Percentiles rank a stretch among this genome's conserved stretches.
phyloP scores from a whole-genome alignment of 2,329 filamentous ascomycete genomes.

The Fusarium pseudograminearum region DNA sequence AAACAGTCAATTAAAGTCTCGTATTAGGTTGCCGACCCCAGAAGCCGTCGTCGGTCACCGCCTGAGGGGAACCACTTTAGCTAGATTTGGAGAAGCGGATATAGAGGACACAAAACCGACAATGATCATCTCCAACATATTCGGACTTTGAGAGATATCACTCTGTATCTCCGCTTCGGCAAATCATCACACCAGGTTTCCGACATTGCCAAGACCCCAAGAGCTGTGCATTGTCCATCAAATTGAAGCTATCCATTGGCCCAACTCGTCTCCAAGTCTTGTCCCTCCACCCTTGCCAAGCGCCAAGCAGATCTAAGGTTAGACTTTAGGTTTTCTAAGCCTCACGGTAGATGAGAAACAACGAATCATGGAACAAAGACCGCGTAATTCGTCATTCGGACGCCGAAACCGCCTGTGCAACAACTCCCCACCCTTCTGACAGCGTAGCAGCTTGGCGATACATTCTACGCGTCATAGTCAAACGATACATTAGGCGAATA shows the following conservation, averaged over 20 bases:
- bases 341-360: not conserved
- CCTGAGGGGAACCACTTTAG: not conserved
- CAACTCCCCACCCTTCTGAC: slow-evolving; percentile 1
- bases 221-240: not conserved
- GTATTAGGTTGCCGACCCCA: not conserved
- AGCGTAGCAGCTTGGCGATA: slow-evolving; percentile 16
- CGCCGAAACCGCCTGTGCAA: slow-evolving; percentile 10
- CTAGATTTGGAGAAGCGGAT: not conserved
- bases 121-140: not conserved
- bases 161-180: slow-evolving; percentile 23
- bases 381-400: slow-evolving; percentile 26
- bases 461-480: slow-evolving; percentile 27
- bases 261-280: not conserved
- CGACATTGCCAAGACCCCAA: slow-evolving; percentile 12
- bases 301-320: slow-evolving; percentile 27
- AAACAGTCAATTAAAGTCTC: not conserved
- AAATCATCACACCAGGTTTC: slow-evolving; percentile 8
- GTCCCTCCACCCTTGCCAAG: slow-evolving; percentile 7
- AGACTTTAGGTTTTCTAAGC: slow-evolving; percentile 22
- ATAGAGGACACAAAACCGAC: slow-evolving; percentile 1
- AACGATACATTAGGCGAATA: not conserved
- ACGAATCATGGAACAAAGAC: slow-evolving; percentile 16
- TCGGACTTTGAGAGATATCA: slow-evolving; percentile 18
- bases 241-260: slow-evolving; percentile 5
- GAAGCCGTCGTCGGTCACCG: not conserved